Base-by-base conservation (phyloP, 139 green algal genomes). In the Astrephomene gubernaculifera region DNA sequence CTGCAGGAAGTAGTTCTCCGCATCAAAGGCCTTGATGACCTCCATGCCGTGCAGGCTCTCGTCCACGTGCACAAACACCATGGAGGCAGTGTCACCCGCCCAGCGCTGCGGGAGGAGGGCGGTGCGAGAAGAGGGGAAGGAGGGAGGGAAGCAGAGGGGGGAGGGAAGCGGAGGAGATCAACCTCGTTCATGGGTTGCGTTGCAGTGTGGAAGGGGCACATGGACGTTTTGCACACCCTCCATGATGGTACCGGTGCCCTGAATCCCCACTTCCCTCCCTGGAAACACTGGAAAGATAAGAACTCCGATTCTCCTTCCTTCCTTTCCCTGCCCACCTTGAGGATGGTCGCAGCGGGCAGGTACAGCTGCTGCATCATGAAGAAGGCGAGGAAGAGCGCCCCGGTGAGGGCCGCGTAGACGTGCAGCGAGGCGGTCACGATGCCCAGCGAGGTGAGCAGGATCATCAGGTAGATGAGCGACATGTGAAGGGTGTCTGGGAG, bases 31-130 rank as follows among this genome's bases (percentile, higher is more conserved):
- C 64, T 91, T 88, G 76, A 95, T 93, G 36, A 95, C 89, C 71
- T 92, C 88, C 90, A 95, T 92, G 73, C 92, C 92, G 29, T 95
- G 90, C 71, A 95, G 87, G 19, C 80, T 87, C 88, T 95, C 92
- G 65, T 93, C 90, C 31, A 94, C 88, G 76, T 94, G 90, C 71
- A 92, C 92, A 61, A 92, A 93, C 29, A 90, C 64, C 52, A 83
- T 79, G 49, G 79, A 86, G 35, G 89, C 89, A 4, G 89, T 94
- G 36, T 92, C 87, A 73, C 90, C 90, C 31, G 88, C 86, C 87
- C 91, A 92, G 71, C 89, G 90, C 90, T 75, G 68, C 68, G 57
- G 31, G 22, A 17, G 49, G 49, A 25, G 49, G 49, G 49, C 17
- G 49, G 49, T 12, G 49, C 49, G 49, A 19, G 65, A 73, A 35